Percentiles rank a stretch among this genome's conserved stretches.
Evolutionary conservation across 2,329 filamentous ascomycete species (phyloP).

Genomic region (Botrytis squamosa): DNA sequence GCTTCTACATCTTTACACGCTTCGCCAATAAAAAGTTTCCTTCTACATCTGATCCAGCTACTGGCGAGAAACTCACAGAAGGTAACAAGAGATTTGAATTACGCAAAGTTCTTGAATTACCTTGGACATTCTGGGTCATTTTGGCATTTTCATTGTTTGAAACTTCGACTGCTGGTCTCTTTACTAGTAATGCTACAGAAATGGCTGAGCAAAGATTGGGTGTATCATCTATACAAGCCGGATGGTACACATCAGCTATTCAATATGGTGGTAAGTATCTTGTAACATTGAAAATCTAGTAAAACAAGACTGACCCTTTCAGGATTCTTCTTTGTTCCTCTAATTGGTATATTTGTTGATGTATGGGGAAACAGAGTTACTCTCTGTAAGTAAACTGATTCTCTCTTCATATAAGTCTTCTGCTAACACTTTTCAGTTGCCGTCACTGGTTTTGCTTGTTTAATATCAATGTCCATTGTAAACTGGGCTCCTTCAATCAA

Average conservation of each 20-base stretch:
- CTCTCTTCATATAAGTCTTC: not conserved
- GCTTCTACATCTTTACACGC: slow-evolving; percentile 56
- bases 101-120: slow-evolving; percentile 54
- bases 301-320: slow-evolving; percentile 3
- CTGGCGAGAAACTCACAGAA: slow-evolving; percentile 58
- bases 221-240: slow-evolving; percentile 53
- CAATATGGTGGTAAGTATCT: slow-evolving; percentile 49
- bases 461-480: slow-evolving; percentile 53
- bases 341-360: slow-evolving; percentile 48
- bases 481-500: slow-evolving; percentile 50
- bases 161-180: slow-evolving; percentile 55
- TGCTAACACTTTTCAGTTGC: slow-evolving; percentile 33
- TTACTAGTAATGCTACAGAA: slow-evolving; percentile 58
- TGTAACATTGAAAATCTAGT: not conserved
- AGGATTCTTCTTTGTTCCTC: slow-evolving; percentile 58
- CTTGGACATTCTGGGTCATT: slow-evolving; percentile 60
- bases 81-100: slow-evolving; percentile 58
- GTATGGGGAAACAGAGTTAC: slow-evolving; percentile 53
- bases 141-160: slow-evolving; percentile 57
- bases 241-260: slow-evolving; percentile 58
- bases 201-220: slow-evolving; percentile 59
- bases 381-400: slow-evolving; percentile 39
- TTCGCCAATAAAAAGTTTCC: slow-evolving; percentile 38
- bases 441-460: slow-evolving; percentile 50
- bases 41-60: slow-evolving; percentile 49